These are phyloP conservation scores for Dichotomocladium elegans DNA, from an alignment of 371 early-diverging fungal genomes.

Conservation along the genomic window DNA sequence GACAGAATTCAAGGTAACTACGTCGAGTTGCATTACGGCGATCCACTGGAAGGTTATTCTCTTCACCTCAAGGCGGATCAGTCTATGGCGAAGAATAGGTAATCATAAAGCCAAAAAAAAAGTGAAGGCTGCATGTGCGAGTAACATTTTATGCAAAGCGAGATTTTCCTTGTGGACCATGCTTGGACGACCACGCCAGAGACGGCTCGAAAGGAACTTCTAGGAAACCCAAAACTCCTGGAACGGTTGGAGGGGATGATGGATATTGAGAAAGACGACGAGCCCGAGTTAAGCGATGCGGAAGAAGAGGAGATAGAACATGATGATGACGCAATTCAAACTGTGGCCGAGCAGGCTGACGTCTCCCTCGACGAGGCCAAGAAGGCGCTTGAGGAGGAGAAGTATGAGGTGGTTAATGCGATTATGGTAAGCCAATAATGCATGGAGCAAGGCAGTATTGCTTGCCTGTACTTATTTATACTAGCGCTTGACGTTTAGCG, in stretches of 20 bases:
- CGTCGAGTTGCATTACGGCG: constrained; percentile 57
- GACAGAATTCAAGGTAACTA: constrained; percentile 19
- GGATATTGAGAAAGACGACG: constrained; percentile 49
- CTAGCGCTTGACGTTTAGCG: constrained; percentile 36
- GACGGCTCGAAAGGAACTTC: constrained; percentile 50
- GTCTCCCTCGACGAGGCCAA: constrained; percentile 54
- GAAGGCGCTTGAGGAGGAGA: constrained; percentile 50
- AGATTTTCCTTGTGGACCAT: constrained; percentile 68
- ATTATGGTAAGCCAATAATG: constrained; percentile 44
- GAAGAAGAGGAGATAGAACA: constrained; percentile 33
- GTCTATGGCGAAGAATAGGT: constrained; percentile 52
- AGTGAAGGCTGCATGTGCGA: no score
- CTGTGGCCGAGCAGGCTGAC: constrained; percentile 60
- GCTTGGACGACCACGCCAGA: constrained; percentile 72
- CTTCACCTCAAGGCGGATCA: constrained; percentile 53
- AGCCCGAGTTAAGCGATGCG: constrained; percentile 27
- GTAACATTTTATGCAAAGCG: constrained; percentile 31
- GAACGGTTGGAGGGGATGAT: constrained; percentile 65
- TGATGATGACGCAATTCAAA: constrained; percentile 37
- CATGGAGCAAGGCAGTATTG: not conserved
- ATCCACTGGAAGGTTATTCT: constrained; percentile 50
- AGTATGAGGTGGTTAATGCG: constrained; percentile 66
- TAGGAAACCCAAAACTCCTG: constrained; percentile 46
- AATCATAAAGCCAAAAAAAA: not conserved
- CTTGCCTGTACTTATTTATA: not conserved